These are phyloP conservation scores for Pleurotus citrinopileatus DNA, from an alignment of 768 basidiomycete species.

Conservation along the genomic window DNA sequence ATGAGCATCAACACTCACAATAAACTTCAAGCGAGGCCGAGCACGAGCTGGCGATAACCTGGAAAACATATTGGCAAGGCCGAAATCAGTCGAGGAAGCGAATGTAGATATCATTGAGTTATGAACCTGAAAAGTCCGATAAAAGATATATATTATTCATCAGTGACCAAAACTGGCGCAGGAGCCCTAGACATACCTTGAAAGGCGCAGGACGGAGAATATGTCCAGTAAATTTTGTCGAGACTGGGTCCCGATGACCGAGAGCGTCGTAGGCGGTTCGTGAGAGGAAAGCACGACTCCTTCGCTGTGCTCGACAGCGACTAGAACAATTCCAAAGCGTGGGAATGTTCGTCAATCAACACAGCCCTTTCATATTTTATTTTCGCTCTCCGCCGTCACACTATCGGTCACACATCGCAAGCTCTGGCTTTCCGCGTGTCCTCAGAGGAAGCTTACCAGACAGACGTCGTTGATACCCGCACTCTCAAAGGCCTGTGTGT, in stretches of 20 bases:
- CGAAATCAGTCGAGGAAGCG: constrained; percentile 4
- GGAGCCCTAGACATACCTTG: neutral
- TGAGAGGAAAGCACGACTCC: constrained; percentile 2
- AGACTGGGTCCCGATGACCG: neutral
- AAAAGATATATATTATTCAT: constrained; percentile 11
- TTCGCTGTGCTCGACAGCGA: constrained; percentile 7
- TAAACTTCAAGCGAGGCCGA: constrained; percentile 11
- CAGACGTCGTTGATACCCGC: no score
- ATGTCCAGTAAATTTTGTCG: neutral
- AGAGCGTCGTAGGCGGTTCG: neutral
- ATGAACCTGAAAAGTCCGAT: constrained; percentile 11
- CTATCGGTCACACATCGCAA: neutral
- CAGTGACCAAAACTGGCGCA: constrained; percentile 1
- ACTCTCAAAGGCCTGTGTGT: no score
- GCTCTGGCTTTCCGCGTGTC: no score
- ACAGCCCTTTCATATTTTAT: constrained; percentile 11
- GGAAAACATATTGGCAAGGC: neutral
- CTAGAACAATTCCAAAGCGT: constrained; percentile 10
- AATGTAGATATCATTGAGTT: constrained; percentile 1
- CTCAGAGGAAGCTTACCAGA: no score
- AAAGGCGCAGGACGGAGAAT: neutral
- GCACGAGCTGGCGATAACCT: neutral
- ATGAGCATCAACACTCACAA: constrained; percentile 2
- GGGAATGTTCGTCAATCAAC: constrained; percentile 9
- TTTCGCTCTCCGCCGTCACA: constrained; percentile 8